Evolutionary conservation across 2,329 filamentous ascomycete genomes (phyloP).

Genomic region (Pseudonectria foliicola): DNA sequence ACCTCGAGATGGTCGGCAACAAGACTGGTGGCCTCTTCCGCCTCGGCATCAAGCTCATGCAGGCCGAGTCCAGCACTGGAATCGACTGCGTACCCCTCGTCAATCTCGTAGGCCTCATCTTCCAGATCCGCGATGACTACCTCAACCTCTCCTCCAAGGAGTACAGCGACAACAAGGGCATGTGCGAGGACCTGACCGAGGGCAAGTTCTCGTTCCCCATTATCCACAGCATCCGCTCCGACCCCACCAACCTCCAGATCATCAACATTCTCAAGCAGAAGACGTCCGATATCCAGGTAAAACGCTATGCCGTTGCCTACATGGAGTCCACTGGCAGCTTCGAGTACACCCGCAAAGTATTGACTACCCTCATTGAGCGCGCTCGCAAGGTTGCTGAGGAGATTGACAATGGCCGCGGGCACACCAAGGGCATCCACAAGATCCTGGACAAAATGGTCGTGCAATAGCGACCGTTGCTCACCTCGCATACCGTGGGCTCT

Average conservation of each 20-base stretch:
- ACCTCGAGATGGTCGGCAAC: constrained; percentile 89
- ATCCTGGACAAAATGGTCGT: constrained; percentile 62
- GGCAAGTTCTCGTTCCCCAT: constrained; percentile 96
- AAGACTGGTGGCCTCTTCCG: constrained; percentile 86
- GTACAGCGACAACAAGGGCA: constrained; percentile 84
- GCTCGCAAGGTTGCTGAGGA: constrained; percentile 56
- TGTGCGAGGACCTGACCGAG: constrained; percentile 93
- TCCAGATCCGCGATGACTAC: constrained; percentile 92
- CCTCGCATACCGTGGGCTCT: neutral
- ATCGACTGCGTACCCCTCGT: constrained; percentile 75
- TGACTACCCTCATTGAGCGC: constrained; percentile 56
- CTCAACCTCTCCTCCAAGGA: constrained; percentile 70
- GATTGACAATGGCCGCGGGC: constrained; percentile 54
- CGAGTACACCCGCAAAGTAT: constrained; percentile 67
- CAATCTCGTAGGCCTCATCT: constrained; percentile 77
- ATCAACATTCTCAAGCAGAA: constrained; percentile 91
- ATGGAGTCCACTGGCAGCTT: constrained; percentile 91
- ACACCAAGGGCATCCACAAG: constrained; percentile 50
- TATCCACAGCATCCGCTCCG: constrained; percentile 81
- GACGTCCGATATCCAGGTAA: constrained; percentile 78
- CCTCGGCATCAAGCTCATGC: constrained; percentile 81
- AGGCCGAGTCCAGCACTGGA: constrained; percentile 55
- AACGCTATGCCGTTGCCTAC: constrained; percentile 81
- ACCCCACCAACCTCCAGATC: constrained; percentile 68
- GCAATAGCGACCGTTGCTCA: neutral